Conservation (phyloP, 2,329 filamentous ascomycete species). For the Sarocladium brachiariae region DNA sequence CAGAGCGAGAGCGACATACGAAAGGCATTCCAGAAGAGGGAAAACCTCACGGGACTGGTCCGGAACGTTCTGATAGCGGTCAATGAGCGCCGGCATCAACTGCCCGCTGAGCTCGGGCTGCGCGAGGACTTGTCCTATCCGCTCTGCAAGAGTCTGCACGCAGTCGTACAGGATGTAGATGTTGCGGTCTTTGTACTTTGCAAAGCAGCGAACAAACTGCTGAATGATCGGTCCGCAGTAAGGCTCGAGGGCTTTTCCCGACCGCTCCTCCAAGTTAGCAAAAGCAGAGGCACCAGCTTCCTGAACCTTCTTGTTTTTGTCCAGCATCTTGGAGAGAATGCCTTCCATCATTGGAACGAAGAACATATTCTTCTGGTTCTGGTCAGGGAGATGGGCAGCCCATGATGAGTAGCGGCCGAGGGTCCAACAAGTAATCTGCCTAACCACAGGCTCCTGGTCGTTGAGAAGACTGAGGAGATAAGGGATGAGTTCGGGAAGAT, state of each 20-base stretch:
- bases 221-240: conserved; percentile 87
- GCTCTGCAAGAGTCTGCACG: conserved; percentile 91
- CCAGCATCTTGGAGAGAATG: conserved; percentile 88
- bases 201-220: conserved; percentile 89
- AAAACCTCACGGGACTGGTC: conserved; percentile 93
- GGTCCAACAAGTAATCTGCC: conserved; percentile 98
- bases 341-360: conserved; percentile 98
- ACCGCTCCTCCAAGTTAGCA: conserved; percentile 91
- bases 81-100: conserved; percentile 88
- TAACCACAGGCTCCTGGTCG: conserved; percentile 81
- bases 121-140: conserved; percentile 77
- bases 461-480: conserved; percentile 83
- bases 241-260: conserved; percentile 69
- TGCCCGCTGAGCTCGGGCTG: conserved; percentile 71
- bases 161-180: conserved; percentile 99
- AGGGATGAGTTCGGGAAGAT: conserved; percentile 82
- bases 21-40: conserved; percentile 90
- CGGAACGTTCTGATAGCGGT: conserved; percentile 77
- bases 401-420: conserved; percentile 88
- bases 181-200: conserved; percentile 95
- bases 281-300: conserved; percentile 95
- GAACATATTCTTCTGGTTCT: conserved; percentile 62
- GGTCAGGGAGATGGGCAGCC: conserved; percentile 70
- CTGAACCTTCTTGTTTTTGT: conserved; percentile 96
- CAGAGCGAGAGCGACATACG: conserved; percentile 85